These are phyloP conservation scores for Cyclotella atomus DNA, from an alignment of 108 stramenopile species.

Conservation along the genomic window DNA sequence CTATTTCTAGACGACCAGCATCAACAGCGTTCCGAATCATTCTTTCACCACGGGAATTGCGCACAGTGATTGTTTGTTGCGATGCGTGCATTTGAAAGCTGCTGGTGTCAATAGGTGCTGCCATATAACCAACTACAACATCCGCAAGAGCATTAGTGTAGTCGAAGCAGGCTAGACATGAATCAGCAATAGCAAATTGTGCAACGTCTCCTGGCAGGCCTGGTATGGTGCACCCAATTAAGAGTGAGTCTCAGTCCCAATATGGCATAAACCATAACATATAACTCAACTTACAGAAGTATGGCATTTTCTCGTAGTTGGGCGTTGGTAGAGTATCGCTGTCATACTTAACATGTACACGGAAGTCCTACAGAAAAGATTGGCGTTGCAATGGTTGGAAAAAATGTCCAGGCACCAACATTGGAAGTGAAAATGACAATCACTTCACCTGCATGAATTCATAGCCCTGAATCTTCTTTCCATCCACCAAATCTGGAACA, in stretches of 20 bases:
- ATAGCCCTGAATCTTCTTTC: slow-evolving; percentile 53
- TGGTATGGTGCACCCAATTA: too few species aligned
- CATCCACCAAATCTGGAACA: slow-evolving; percentile 19
- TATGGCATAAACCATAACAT: slow-evolving; percentile 4
- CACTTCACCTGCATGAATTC: slow-evolving; percentile 77
- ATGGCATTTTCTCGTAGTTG: slow-evolving; percentile 69
- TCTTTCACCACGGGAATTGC: slow-evolving; percentile 63
- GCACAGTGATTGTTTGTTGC: slow-evolving; percentile 74
- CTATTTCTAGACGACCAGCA: slow-evolving; percentile 51
- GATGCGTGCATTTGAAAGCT: slow-evolving; percentile 62
- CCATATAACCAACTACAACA: slow-evolving; percentile 89
- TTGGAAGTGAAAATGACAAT: background rate
- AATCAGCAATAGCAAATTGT: slow-evolving; percentile 74
- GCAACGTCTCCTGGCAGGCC: slow-evolving; percentile 79
- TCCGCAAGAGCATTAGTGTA: slow-evolving; percentile 87
- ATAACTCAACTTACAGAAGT: slow-evolving; percentile 55
- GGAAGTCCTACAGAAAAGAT: slow-evolving; percentile 58
- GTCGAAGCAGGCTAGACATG: slow-evolving; percentile 84
- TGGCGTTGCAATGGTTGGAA: too few species aligned
- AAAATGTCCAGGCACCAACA: too few species aligned
- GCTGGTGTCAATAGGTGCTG: slow-evolving; percentile 56
- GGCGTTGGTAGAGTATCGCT: slow-evolving; percentile 25
- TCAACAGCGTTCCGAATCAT: slow-evolving; percentile 69
- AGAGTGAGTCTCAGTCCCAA: background rate
- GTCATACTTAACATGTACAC: slow-evolving; percentile 76